Base-by-base conservation (phyloP, 768 basidiomycete genomes). In the Termitomyces sp. region DNA sequence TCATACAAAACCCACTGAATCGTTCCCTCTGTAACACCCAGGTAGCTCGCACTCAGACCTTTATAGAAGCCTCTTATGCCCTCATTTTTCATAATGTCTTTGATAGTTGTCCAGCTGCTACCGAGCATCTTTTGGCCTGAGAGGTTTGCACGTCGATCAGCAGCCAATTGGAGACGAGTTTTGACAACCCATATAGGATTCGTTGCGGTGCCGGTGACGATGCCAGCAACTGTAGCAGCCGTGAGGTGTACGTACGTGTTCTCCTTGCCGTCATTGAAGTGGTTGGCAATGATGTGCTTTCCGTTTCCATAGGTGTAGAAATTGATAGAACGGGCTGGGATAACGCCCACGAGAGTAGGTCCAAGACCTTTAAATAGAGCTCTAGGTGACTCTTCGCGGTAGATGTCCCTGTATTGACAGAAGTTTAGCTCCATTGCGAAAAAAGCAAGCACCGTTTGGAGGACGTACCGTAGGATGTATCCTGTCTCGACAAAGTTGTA, bases 141-240 rank as follows among this genome's bases (percentile, higher is more conserved):
- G 29, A 45, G 25, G 50, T 53, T 55, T 32, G 27, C 42, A 29
- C 55, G 68, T 40, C 55, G 62, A 56, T 53, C 66, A n/a, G 76
- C 70, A 3, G 71, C 73, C 15, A 99, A 83, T 66, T 99, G 97
- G 51, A 99, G 64, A 7, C 96, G 86, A 41, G 97, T 99, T 71
- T 98, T 99, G 57, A 99, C 93, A 44, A 99, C 97, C 97, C 97
- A 99, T 23, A 99, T 96, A 0, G 97, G 97, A 68, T 99, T 99
- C 20, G 97, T 98, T 11, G 85, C 92, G 0, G 92, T 88, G 5
- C 94, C 83, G 0, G 97, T 99, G 31, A 78, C 76, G 60, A 98
- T 75, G 0, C 96, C 95, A 1, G 96, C 96, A 10, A 85, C 65
- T 0, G 91, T 89, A 1, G 95, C 97, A 0, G 96, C 90, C 1